Evolutionary conservation across 345 rosid species (phyloP).

Genomic region (Dimocarpus longan): DNA sequence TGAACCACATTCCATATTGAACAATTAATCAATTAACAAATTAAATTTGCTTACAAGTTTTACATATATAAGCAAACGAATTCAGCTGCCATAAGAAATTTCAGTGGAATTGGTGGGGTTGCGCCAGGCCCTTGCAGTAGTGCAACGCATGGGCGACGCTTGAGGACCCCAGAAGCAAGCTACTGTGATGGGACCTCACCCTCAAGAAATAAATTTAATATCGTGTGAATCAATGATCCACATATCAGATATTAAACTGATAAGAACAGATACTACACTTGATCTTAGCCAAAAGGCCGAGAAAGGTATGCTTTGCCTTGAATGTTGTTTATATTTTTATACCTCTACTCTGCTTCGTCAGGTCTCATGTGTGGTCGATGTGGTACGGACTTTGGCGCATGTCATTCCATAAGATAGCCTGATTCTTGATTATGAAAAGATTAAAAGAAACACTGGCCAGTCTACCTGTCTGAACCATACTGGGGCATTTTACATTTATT

Average conservation of each 20-base stretch:
- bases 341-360: not conserved
- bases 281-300: conserved; percentile 80
- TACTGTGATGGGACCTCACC: not conserved
- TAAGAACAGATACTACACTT: conserved; percentile 71
- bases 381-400: not conserved
- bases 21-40: no score
- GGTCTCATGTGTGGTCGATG: not conserved
- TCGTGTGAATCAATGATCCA: conserved; percentile 4
- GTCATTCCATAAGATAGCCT: no score
- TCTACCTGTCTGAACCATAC: no score
- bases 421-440: no score
- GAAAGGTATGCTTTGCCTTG: conserved; percentile 44
- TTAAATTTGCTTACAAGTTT: no score
- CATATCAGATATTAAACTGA: conserved; percentile 69
- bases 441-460: no score
- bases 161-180: conserved; percentile 12
- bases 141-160: conserved; percentile 10
- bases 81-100: no score
- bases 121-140: not conserved
- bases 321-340: no score
- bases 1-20: no score
- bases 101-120: not conserved
- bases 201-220: conserved; percentile 25
- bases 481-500: no score
- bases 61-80: no score